Evolutionary conservation across 164 flowering plant genomes (phyloP).

Genomic region (Brasenia schreberi): DNA sequence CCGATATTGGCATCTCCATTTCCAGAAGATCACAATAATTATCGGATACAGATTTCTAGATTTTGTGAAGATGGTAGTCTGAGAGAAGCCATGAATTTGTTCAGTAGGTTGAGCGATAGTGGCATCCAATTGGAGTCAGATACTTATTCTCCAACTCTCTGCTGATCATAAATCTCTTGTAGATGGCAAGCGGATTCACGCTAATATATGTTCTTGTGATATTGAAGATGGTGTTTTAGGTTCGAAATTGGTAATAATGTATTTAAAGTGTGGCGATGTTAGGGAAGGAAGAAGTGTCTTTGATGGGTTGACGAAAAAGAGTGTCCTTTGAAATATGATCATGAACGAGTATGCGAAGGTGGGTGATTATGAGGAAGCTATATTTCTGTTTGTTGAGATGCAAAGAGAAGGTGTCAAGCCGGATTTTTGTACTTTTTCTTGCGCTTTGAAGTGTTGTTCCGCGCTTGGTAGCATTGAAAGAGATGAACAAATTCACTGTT

Average conservation of each 20-base stretch:
- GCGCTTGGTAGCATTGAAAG: conserved; percentile 18
- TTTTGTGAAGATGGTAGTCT: conserved; percentile 43
- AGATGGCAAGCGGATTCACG: conserved; percentile 38
- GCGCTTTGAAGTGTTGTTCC: conserved; percentile 40
- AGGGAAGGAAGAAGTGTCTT: conserved; percentile 39
- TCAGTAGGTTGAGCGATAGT: conserved; percentile 6
- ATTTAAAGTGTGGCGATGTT: conserved; percentile 48
- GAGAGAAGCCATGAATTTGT: conserved; percentile 32
- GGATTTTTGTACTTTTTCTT: conserved; percentile 35
- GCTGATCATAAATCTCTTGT: conserved; percentile 34
- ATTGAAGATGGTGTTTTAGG: conserved; percentile 31
- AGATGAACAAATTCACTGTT: conserved; percentile 39
- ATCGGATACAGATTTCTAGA: conserved; percentile 17
- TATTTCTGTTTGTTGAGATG: conserved; percentile 31
- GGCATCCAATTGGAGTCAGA: conserved; percentile 18
- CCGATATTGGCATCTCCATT: conserved; percentile 5
- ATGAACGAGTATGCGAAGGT: conserved; percentile 39
- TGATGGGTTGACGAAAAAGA: conserved; percentile 25
- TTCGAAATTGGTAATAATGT: conserved; percentile 56
- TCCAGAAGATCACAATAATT: conserved; percentile 1
- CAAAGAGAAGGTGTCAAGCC: conserved; percentile 19
- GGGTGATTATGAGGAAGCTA: conserved; percentile 29
- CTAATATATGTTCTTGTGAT: conserved; percentile 16
- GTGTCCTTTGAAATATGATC: conserved; percentile 50
- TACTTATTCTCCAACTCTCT: conserved; percentile 47